Conservation (phyloP, 2,329 filamentous ascomycete species). For the Trichoderma sp. region DNA sequence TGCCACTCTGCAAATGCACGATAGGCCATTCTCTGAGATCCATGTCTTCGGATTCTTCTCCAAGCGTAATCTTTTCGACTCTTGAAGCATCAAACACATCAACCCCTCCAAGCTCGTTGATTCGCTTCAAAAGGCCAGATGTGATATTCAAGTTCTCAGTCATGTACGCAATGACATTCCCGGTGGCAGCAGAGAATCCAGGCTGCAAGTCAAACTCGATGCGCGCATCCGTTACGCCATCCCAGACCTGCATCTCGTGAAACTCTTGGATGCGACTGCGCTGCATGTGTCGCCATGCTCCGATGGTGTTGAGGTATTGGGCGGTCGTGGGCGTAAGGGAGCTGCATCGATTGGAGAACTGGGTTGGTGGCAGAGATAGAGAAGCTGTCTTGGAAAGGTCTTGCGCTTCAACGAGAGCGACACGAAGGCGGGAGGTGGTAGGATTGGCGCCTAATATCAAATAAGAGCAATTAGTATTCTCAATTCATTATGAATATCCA, state of each 20-base stretch:
- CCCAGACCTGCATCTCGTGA: conserved; percentile 98
- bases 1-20: conserved; percentile 69
- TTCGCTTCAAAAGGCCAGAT: conserved; percentile 69
- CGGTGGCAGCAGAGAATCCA: conserved; percentile 41
- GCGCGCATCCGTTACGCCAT: conserved; percentile 81
- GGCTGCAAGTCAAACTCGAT: conserved; percentile 83
- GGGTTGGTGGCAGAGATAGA: conserved; percentile 65
- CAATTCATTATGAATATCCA: neutral
- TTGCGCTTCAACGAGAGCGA: conserved; percentile 89
- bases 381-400: conserved; percentile 69
- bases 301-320: conserved; percentile 78
- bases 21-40: conserved; percentile 89
- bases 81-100: conserved; percentile 74
- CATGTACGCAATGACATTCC: conserved; percentile 87
- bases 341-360: conserved; percentile 92
- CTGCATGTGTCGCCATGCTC: conserved; percentile 80
- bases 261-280: conserved; percentile 78
- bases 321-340: conserved; percentile 88
- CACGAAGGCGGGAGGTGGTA: conserved; percentile 71
- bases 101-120: conserved; percentile 69
- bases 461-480: neutral
- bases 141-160: conserved; percentile 91
- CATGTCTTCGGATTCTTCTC: conserved; percentile 65
- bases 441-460: conserved; percentile 66
- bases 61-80: conserved; percentile 78